Evolutionary conservation across 345 rosid genomes (phyloP).

Genomic region (Erysimum cheiranthoides): DNA sequence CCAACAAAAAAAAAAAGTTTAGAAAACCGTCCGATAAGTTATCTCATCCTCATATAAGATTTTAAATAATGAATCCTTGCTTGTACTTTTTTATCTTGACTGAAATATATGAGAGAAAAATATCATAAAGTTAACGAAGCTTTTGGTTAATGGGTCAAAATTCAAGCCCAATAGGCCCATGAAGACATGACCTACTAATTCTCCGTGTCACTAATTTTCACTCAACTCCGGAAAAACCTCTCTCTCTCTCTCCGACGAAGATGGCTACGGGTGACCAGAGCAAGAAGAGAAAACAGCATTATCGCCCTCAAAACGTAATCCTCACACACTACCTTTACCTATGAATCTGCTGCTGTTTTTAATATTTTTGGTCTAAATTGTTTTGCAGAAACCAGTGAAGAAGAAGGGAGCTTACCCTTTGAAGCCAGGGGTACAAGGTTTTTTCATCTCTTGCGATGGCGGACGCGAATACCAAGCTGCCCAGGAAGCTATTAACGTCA

Average conservation of each 20-base stretch:
- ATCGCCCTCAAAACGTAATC: slow-evolving; percentile 71
- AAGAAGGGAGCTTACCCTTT: slow-evolving; percentile 88
- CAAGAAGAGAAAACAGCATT: slow-evolving; percentile 83
- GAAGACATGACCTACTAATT: slow-evolving; percentile 22
- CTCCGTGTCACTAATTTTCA: neutral
- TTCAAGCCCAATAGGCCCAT: slow-evolving; percentile 25
- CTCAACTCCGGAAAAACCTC: neutral
- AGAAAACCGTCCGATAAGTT: too few species aligned
- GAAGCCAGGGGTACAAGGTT: slow-evolving; percentile 86
- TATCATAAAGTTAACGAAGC: neutral
- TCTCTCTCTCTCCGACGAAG: slow-evolving; percentile 32
- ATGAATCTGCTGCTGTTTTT: neutral
- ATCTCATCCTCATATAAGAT: too few species aligned
- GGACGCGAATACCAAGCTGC: slow-evolving; percentile 91
- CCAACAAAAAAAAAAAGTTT: too few species aligned
- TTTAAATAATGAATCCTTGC: too few species aligned
- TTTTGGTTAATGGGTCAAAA: slow-evolving; percentile 14
- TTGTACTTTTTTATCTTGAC: too few species aligned
- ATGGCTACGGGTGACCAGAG: slow-evolving; percentile 60
- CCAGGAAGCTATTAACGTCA: slow-evolving; percentile 78
- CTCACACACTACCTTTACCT: neutral
- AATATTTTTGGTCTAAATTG: neutral
- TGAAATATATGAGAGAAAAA: too few species aligned
- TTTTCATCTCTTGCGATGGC: slow-evolving; percentile 92
- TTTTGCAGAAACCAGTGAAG: slow-evolving; percentile 71